phyloP scores from a whole-genome alignment of 2,329 filamentous ascomycete species.

The Canariomyces notabilis region DNA sequence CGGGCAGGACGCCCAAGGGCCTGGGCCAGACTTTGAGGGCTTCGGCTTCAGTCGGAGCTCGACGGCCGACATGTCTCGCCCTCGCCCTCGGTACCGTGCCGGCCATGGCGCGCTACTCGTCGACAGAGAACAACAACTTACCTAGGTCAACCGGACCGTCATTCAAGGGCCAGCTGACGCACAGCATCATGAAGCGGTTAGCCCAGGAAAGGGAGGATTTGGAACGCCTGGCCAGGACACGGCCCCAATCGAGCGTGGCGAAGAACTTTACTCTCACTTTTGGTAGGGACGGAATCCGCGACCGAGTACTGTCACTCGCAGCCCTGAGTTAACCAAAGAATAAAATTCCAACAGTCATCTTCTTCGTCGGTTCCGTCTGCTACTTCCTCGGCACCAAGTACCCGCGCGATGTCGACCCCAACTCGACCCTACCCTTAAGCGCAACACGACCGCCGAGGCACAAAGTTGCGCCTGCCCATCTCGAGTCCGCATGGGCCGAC shows the following conservation, averaged over 20 bases:
- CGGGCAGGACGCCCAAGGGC: slow-evolving; percentile 23
- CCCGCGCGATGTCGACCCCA: slow-evolving; percentile 44
- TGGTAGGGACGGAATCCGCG: slow-evolving; percentile 31
- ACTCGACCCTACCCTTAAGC: slow-evolving; percentile 56
- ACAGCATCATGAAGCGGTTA: slow-evolving; percentile 47
- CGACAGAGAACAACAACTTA: slow-evolving; percentile 12
- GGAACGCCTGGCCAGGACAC: slow-evolving; percentile 37
- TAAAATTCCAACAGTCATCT: slow-evolving; percentile 38
- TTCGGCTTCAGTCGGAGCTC: slow-evolving; percentile 4
- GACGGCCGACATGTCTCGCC: slow-evolving; percentile 11
- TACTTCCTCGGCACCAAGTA: slow-evolving; percentile 57
- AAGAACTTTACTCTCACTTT: slow-evolving; percentile 44
- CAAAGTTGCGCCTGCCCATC: slow-evolving; percentile 56
- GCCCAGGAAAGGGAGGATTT: slow-evolving; percentile 44
- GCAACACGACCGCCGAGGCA: slow-evolving; percentile 48
- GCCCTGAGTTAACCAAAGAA: background rate
- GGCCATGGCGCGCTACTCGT: slow-evolving; percentile 11
- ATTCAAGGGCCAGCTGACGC: slow-evolving; percentile 52
- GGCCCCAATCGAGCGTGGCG: slow-evolving; percentile 34
- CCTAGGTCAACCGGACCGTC: slow-evolving; percentile 14
- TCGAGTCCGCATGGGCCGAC: slow-evolving; percentile 67
- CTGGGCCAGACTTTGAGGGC: slow-evolving; percentile 14
- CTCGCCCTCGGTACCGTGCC: slow-evolving; percentile 12
- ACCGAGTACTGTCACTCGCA: background rate
- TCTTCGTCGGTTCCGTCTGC: slow-evolving; percentile 46